Evolutionary conservation across 768 basidiomycete species (phyloP).

Genomic region (Mycena leptocephala): DNA sequence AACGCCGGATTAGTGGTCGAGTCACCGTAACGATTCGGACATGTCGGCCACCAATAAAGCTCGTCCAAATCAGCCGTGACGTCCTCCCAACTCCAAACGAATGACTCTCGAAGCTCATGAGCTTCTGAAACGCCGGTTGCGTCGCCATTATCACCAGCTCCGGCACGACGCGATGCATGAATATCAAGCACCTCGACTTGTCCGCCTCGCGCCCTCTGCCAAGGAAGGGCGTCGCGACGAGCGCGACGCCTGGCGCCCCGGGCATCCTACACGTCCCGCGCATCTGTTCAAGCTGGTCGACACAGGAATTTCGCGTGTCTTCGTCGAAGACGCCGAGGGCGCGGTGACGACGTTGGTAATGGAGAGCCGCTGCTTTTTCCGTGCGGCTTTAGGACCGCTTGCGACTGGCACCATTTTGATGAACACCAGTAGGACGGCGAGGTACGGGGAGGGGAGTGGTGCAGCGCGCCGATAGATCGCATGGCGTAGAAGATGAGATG

Average conservation of each 20-base stretch:
- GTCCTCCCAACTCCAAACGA: neutral
- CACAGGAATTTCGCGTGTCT: neutral
- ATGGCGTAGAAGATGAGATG: slow-evolving; percentile 4
- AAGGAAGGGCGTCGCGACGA: neutral
- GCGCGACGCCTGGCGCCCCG: neutral
- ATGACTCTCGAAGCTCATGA: neutral
- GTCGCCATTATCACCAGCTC: neutral
- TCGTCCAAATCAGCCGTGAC: slow-evolving; percentile 18
- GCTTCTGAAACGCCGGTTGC: neutral
- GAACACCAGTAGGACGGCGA: neutral
- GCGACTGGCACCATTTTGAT: slow-evolving; percentile 4
- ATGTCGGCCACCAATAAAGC: slow-evolving; percentile 15
- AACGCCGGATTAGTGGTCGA: neutral
- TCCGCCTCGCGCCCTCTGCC: neutral
- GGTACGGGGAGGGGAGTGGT: slow-evolving; percentile 12
- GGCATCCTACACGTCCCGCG: neutral
- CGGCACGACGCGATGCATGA: slow-evolving; percentile 12
- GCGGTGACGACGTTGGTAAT: slow-evolving; percentile 17
- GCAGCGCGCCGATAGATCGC: slow-evolving; percentile 22
- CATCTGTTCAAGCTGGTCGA: neutral
- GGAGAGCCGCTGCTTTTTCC: neutral
- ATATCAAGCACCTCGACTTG: neutral
- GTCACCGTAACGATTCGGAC: neutral
- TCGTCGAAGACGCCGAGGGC: slow-evolving; percentile 1
- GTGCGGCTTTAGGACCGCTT: neutral